Evolutionary conservation across 1,139 yeast genomes (phyloP).

Genomic region (Candida tropicalis): DNA sequence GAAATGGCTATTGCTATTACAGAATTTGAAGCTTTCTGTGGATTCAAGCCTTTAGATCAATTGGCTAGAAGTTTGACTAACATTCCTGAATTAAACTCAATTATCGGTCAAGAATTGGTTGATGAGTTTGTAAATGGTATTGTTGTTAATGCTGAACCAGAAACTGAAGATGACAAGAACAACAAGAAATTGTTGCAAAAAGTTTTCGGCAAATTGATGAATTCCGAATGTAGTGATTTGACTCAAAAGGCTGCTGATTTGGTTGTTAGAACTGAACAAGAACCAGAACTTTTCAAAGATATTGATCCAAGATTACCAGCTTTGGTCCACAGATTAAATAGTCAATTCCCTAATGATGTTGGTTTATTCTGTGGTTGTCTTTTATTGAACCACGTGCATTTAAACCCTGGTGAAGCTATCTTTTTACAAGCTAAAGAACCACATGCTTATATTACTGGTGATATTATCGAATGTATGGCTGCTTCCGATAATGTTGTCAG

Average conservation of each 20-base stretch:
- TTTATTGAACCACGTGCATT: slow-evolving; percentile 81
- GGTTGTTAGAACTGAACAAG: slow-evolving; percentile 58
- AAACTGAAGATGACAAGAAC: slow-evolving; percentile 47
- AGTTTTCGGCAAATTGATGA: slow-evolving; percentile 83
- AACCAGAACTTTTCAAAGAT: slow-evolving; percentile 51
- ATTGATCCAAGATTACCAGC: slow-evolving; percentile 60
- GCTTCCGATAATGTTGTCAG: slow-evolving; percentile 97
- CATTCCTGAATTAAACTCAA: slow-evolving; percentile 72
- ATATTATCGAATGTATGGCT: slow-evolving; percentile 99
- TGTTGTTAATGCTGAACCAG: slow-evolving; percentile 45
- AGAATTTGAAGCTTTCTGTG: slow-evolving; percentile 96
- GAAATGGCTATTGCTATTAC: slow-evolving; percentile 99
- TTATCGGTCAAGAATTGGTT: slow-evolving; percentile 67
- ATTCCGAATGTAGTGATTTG: slow-evolving; percentile 61
- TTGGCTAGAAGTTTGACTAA: slow-evolving; percentile 65
- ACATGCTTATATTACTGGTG: slow-evolving; percentile 96
- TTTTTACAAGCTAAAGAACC: slow-evolving; percentile 96
- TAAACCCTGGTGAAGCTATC: slow-evolving; percentile 94
- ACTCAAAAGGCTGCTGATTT: slow-evolving; percentile 57
- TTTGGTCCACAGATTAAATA: slow-evolving; percentile 72
- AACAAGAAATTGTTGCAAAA: slow-evolving; percentile 71
- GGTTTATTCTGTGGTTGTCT: slow-evolving; percentile 97
- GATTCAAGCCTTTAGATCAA: slow-evolving; percentile 88
- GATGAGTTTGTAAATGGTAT: slow-evolving; percentile 54
- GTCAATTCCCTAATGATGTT: slow-evolving; percentile 89